A percentile compares a stretch with the other conserved stretches of the same genome.
These are phyloP conservation scores for Solanum raphanifolium DNA, from an alignment of 257 asterid species.

Conservation along the genomic window DNA sequence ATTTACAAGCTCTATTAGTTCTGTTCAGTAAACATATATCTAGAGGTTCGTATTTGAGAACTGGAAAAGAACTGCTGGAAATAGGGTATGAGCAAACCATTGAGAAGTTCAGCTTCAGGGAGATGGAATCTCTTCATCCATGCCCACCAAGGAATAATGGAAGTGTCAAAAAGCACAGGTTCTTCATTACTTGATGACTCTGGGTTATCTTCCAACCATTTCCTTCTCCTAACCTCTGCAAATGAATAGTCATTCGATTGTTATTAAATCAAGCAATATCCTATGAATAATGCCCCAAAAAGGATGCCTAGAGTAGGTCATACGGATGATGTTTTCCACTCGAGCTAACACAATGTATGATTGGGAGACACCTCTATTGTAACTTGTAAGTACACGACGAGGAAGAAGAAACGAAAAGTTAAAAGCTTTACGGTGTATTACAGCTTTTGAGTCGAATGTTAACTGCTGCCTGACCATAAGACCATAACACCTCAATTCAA, in stretches of 20 bases:
- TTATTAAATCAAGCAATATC: background rate
- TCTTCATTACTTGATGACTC: conserved; percentile 72
- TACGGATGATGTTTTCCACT: background rate
- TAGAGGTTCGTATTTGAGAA: background rate
- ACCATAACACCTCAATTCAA: background rate
- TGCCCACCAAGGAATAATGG: conserved; percentile 97
- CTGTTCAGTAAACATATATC: background rate
- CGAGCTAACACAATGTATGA: background rate
- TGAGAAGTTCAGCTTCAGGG: conserved; percentile 96
- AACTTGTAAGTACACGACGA: background rate
- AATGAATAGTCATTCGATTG: background rate
- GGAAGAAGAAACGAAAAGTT: background rate
- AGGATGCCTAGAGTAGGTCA: background rate
- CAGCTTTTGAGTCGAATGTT: background rate
- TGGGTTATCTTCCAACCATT: conserved; percentile 77
- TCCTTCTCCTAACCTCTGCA: conserved; percentile 95
- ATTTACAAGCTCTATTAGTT: background rate
- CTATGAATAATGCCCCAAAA: background rate
- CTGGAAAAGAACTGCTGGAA: background rate
- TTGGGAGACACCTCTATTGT: background rate
- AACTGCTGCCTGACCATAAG: background rate
- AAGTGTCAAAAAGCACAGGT: conserved; percentile 74
- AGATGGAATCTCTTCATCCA: conserved; percentile 97
- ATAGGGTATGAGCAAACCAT: conserved; percentile 37
- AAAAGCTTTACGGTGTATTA: background rate